phyloP scores from a whole-genome alignment of 257 asterid genomes.

The Solanum chaucha region DNA sequence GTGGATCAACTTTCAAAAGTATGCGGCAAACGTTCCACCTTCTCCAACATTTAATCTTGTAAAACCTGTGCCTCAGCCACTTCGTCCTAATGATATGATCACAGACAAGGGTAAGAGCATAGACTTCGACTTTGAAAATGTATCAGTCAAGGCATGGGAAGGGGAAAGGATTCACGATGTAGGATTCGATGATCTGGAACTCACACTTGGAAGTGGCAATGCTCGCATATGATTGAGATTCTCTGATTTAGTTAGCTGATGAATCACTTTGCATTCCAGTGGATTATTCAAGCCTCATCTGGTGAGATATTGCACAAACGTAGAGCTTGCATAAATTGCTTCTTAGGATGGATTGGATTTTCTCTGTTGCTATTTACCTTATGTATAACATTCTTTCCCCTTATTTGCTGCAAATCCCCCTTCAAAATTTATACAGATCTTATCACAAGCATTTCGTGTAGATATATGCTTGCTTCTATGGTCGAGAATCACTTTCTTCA shows the following conservation, averaged over 20 bases:
- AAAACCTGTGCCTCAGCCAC: neutral
- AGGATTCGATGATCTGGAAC: slow-evolving; percentile 13
- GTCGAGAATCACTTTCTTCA: neutral
- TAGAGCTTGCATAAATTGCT: neutral
- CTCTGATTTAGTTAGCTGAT: neutral
- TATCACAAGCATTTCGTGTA: slow-evolving; percentile 14
- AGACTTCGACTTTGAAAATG: slow-evolving; percentile 6
- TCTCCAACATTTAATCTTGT: slow-evolving; percentile 26
- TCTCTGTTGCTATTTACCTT: neutral
- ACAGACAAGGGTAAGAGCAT: slow-evolving; percentile 4
- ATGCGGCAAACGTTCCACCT: slow-evolving; percentile 40
- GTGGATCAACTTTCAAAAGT: slow-evolving; percentile 82
- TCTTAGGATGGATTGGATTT: slow-evolving; percentile 2
- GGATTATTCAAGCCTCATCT: neutral
- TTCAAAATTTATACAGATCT: slow-evolving; percentile 4
- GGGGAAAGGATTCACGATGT: slow-evolving; percentile 15
- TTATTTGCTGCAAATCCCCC: neutral
- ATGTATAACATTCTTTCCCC: neutral
- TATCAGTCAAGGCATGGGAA: slow-evolving; percentile 17
- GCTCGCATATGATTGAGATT: neutral
- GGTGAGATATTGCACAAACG: neutral
- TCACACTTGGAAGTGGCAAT: slow-evolving; percentile 22
- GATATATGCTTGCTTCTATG: slow-evolving; percentile 4
- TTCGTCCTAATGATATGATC: neutral
- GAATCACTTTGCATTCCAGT: neutral